Evolutionary conservation across 495 filamentous ascomycete genomes (phyloP).

Genomic region (Neurospora tetraspora): DNA sequence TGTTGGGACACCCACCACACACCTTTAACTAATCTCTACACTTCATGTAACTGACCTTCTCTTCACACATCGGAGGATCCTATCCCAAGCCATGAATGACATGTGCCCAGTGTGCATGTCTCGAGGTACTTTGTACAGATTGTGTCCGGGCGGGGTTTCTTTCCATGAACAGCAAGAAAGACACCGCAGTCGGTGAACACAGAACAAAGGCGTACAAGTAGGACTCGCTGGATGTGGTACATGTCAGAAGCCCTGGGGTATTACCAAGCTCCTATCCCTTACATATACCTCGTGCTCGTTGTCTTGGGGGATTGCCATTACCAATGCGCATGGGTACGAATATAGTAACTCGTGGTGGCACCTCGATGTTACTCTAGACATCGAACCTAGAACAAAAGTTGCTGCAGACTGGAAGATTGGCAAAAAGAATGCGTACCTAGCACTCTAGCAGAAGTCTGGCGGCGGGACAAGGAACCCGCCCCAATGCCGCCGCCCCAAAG

Average conservation of each 20-base stretch:
- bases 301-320: neutral
- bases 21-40: neutral
- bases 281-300: neutral
- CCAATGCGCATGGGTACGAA: neutral
- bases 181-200: neutral
- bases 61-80: neutral
- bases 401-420: neutral
- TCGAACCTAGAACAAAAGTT: neutral
- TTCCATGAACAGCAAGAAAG: neutral
- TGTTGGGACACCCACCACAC: neutral
- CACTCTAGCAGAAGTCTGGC: neutral
- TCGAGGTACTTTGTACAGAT: neutral
- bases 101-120: neutral
- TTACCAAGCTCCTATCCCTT: neutral
- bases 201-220: neutral
- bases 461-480: neutral
- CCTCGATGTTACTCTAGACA: neutral
- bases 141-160: neutral
- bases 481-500: neutral
- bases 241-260: neutral
- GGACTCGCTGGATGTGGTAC: neutral
- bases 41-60: neutral
- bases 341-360: neutral
- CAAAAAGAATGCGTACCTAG: neutral
- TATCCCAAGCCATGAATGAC: neutral